A percentile compares a stretch with the other conserved stretches of the same genome.
phyloP scores from a whole-genome alignment of 768 basidiomycete genomes.

The Filobasidium floriforme region DNA sequence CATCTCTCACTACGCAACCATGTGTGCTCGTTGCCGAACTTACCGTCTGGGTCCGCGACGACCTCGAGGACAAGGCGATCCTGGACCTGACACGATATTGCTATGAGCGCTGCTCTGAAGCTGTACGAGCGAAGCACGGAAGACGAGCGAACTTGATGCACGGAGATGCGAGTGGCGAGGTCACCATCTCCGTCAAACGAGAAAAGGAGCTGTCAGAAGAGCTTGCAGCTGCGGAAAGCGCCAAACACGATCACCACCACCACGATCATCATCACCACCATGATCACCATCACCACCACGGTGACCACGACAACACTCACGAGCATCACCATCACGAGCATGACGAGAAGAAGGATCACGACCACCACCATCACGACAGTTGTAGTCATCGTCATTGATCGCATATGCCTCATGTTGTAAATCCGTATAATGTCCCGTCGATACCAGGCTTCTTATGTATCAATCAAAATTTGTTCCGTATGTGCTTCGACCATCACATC shows the following conservation, averaged over 20 bases:
- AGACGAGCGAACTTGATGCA: slow-evolving; percentile 1
- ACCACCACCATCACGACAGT: not conserved
- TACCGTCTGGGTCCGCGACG: slow-evolving; percentile 64
- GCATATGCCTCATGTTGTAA: not conserved
- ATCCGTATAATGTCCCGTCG: not conserved
- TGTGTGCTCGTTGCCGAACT: slow-evolving; percentile 61
- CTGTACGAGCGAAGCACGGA: slow-evolving; percentile 20
- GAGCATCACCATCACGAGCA: slow-evolving; percentile 5
- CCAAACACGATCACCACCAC: slow-evolving; percentile 6
- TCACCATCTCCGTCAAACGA: slow-evolving; percentile 19
- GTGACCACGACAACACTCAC: slow-evolving; percentile 16
- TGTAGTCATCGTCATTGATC: slow-evolving; percentile 2
- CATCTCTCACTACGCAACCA: slow-evolving; percentile 19
- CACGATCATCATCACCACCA: slow-evolving; percentile 12
- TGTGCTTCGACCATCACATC: too few species aligned
- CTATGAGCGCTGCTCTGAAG: slow-evolving; percentile 50
- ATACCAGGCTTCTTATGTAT: not conserved
- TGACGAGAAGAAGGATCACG: not conserved
- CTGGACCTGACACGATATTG: slow-evolving; percentile 68
- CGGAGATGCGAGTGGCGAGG: slow-evolving; percentile 20
- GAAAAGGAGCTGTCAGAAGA: slow-evolving; percentile 14
- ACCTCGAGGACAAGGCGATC: slow-evolving; percentile 63
- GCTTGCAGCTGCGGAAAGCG: slow-evolving; percentile 20
- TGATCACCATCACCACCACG: slow-evolving; percentile 6
- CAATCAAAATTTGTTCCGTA: too few species aligned